A percentile compares a stretch with the other conserved stretches of the same genome.
Conservation (phyloP, 345 rosid genomes). For the Linum usitatissimum region DNA sequence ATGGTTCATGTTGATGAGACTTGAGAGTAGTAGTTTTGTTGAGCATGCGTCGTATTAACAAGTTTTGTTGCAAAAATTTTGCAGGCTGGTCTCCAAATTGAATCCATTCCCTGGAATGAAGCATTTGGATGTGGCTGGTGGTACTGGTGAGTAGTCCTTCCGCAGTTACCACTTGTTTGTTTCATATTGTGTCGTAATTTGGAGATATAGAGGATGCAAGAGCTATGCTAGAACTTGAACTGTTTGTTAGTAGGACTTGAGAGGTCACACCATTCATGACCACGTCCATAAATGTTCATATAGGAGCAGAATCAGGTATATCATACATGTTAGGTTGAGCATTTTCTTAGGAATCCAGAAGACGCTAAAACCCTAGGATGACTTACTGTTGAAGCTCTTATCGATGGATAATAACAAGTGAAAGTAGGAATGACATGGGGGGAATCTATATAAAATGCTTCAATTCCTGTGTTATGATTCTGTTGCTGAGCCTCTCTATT, state of each 20-base stretch:
- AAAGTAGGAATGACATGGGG: neutral
- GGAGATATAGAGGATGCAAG: neutral
- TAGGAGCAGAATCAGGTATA: no score
- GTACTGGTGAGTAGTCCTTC: constrained; percentile 44
- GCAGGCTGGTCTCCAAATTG: constrained; percentile 72
- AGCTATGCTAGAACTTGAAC: neutral
- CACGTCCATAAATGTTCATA: no score
- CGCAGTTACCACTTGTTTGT: neutral
- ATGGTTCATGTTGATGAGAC: neutral
- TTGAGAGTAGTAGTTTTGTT: neutral
- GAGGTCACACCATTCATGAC: no score
- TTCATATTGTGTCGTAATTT: neutral
- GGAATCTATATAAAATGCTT: neutral
- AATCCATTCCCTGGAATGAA: constrained; percentile 92
- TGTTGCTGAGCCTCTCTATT: neutral
- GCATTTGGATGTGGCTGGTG: constrained; percentile 98
- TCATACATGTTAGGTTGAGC: no score
- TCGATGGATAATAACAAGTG: neutral
- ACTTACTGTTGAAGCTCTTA: no score
- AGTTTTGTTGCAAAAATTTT: constrained; percentile 9
- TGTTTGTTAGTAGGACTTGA: neutral
- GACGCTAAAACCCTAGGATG: no score
- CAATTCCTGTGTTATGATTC: neutral
- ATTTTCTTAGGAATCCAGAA: no score
- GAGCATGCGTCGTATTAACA: constrained; percentile 3